Conservation (phyloP, 2,329 filamentous ascomycete genomes). For the Chalara sp. region DNA sequence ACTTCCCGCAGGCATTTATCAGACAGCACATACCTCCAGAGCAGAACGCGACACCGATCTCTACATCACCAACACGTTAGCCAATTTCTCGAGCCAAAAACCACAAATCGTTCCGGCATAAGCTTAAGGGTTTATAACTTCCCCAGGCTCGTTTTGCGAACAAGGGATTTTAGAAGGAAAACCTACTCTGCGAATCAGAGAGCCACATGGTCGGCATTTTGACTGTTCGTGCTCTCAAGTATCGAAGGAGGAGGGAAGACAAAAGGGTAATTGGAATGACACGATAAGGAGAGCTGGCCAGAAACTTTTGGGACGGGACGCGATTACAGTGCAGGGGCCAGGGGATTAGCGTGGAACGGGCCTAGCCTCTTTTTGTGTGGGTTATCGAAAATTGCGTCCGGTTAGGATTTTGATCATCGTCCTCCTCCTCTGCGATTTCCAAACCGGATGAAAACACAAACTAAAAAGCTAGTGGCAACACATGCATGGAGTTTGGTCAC, state of each 20-base stretch:
- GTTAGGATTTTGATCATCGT: too few relatives aligned
- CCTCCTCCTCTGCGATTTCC: too few relatives aligned
- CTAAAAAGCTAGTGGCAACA: too few relatives aligned
- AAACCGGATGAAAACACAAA: too few relatives aligned
- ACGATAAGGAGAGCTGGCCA: conserved; percentile 9
- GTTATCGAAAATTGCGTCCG: not conserved
- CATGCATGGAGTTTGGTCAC: too few relatives aligned
- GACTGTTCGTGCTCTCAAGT: conserved; percentile 2
- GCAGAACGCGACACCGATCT: conserved; percentile 96
- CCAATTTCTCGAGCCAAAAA: conserved; percentile 6
- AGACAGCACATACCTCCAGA: conserved; percentile 70
- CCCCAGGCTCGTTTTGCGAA: not conserved
- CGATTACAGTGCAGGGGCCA: not conserved
- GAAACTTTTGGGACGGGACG: not conserved
- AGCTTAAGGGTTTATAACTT: conserved; percentile 1
- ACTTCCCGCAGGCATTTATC: not conserved
- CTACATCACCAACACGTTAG: conserved; percentile 41
- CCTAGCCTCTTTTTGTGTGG: not conserved
- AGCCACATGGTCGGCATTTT: conserved; percentile 71
- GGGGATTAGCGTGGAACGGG: not conserved
- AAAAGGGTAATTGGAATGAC: not conserved
- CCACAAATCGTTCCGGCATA: conserved; percentile 17
- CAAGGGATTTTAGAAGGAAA: not conserved
- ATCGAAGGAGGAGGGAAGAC: not conserved
- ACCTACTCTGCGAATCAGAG: conserved; percentile 88